Conservation (phyloP, 2,329 filamentous ascomycete species). For the Ophiosphaerella herpotricha region DNA sequence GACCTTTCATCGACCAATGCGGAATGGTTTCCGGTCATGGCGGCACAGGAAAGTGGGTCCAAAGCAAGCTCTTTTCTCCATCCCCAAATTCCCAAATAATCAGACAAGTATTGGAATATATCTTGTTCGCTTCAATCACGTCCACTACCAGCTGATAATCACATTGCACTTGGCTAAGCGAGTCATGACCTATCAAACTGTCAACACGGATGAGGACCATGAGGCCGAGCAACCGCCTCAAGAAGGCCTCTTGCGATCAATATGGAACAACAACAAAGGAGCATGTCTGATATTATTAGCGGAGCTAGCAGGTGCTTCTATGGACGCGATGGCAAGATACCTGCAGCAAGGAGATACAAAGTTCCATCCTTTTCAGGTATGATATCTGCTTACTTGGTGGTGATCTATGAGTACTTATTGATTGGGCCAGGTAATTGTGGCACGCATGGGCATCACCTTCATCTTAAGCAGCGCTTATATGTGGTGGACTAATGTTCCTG, state of each 20-base stretch:
- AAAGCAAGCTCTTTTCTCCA: conserved; percentile 1
- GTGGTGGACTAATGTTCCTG: conserved; percentile 59
- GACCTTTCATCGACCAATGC: background rate
- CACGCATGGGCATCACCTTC: conserved; percentile 73
- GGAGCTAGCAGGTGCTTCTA: conserved; percentile 11
- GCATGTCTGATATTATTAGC: conserved; percentile 14
- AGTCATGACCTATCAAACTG: conserved; percentile 1
- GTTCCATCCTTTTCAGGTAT: conserved; percentile 16
- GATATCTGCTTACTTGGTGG: background rate
- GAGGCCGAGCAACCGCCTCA: background rate
- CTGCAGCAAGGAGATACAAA: conserved; percentile 14
- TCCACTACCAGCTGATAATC: background rate
- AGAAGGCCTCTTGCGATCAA: conserved; percentile 9
- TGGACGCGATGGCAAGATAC: conserved; percentile 16
- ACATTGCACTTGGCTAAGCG: background rate
- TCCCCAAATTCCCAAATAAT: background rate
- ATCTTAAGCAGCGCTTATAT: conserved; percentile 70
- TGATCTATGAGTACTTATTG: background rate
- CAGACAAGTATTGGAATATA: background rate
- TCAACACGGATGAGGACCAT: background rate
- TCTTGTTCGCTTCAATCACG: background rate
- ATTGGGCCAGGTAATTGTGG: conserved; percentile 67
- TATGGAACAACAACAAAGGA: conserved; percentile 15
- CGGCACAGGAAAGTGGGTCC: background rate
- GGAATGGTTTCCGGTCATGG: background rate